phyloP scores from a whole-genome alignment of 148 eudicot species.

The Vaccinium macrocarpon region DNA sequence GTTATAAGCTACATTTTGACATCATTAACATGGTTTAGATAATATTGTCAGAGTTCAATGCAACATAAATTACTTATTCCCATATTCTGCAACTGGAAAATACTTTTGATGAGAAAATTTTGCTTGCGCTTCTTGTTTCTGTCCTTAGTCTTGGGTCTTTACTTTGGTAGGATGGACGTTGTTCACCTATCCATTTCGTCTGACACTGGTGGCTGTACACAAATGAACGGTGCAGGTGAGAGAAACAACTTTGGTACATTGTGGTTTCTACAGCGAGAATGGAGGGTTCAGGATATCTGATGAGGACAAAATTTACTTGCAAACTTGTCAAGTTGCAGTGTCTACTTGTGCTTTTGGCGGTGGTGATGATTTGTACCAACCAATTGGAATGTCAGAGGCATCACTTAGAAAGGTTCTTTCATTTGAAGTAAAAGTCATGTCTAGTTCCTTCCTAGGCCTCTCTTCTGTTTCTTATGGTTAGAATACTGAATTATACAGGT shows the following conservation, averaged over 20 bases:
- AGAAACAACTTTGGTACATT: conserved; percentile 59
- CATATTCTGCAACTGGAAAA: neutral
- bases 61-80: neutral
- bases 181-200: neutral
- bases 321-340: conserved; percentile 76
- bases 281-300: conserved; percentile 85
- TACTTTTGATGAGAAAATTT: neutral
- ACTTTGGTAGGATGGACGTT: neutral
- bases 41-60: conserved; percentile 4
- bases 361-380: conserved; percentile 98
- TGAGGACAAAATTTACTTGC: conserved; percentile 71
- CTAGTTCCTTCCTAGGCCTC: neutral
- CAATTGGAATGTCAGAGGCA: conserved; percentile 87
- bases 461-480: conserved; percentile 16
- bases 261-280: conserved; percentile 84
- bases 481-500: conserved; percentile 48
- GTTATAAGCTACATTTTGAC: conserved; percentile 37
- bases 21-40: conserved; percentile 8
- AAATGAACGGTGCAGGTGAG: conserved; percentile 43
- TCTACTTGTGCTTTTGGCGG: conserved; percentile 99
- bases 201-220: neutral
- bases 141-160: conserved; percentile 7
- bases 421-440: neutral
- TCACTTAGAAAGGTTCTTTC: conserved; percentile 66
- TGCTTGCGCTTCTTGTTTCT: neutral